Evolutionary conservation across 225 moss, liverwort and hornwort genomes (phyloP).

Genomic region (Rhytidiadelphus loreus): DNA sequence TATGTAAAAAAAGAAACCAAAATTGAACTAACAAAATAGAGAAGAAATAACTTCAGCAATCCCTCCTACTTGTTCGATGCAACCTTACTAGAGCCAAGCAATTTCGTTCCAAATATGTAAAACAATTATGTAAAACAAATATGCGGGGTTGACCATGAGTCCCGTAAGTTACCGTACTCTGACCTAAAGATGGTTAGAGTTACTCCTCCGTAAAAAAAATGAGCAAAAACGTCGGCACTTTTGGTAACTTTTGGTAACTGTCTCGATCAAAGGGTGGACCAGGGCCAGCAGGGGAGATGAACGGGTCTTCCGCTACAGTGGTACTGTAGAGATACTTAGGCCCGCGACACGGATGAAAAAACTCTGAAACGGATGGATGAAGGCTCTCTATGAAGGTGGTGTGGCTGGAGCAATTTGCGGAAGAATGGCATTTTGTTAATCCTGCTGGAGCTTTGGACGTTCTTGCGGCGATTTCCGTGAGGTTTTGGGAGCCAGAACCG

Average conservation of each 20-base stretch:
- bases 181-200: not conserved
- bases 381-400: not conserved
- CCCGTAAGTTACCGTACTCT: not conserved
- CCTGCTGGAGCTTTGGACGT: not conserved
- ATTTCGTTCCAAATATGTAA: not conserved
- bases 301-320: not conserved
- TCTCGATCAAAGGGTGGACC: not conserved
- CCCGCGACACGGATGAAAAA: not conserved
- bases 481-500: not conserved
- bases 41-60: fast-evolving
- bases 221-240: not conserved
- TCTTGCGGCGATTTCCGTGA: not conserved
- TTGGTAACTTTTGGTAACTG: not conserved
- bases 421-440: not conserved
- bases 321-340: not conserved
- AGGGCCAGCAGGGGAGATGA: not conserved
- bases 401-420: not conserved
- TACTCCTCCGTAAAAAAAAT: not conserved
- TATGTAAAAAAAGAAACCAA: too few relatives aligned
- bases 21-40: too few relatives aligned
- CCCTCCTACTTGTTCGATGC: fast-evolving
- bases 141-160: not conserved
- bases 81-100: not conserved
- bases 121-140: not conserved
- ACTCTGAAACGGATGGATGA: not conserved